Evolutionary conservation across 106 monocot genomes (phyloP), one percentile per base, ranked within the genome.

Genomic region (Dendrobium officinale): DNA sequence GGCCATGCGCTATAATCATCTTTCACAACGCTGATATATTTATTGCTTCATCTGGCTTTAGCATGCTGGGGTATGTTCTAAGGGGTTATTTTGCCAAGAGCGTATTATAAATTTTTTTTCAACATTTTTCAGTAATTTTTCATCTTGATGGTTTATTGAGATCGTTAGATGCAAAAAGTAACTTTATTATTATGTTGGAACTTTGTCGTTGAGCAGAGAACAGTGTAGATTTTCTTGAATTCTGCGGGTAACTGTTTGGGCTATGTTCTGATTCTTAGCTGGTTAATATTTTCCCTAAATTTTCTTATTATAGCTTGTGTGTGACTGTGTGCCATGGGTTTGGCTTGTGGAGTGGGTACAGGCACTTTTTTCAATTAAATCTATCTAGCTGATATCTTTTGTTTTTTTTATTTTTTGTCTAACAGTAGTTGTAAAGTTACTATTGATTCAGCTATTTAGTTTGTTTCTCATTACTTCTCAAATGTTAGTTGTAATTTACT

Each of bases 121-220:
- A 3, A 68, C 13, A 37, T 41, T 73, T 67, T 27, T 27, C 26
- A 67, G 27, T 67, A 67, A 67, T 26, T 24, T 67, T 9, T 67
- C 26, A 2, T 26, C 10, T 27, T 9, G 16, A 5, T 6, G 16
- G 67, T 26, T 18, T 24, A 27, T 9, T 26, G 67, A 67, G 16
- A 9, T 26, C 13, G 3, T 73, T 73, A 41, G 33, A 16, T 16
- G 40, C 11, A 73, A 37, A 42, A 73, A 67, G 13, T 13, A 42
- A 16, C 18, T 73, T 42, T 41, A 73, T 73, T 33, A 40, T 73
- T 67, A 67, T 67, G 67, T 67, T 67, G 67, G 67, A 67, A 67
- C 67, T 0, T 45, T 16, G 15, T 58, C 20, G 15, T 16, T 16
- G 18, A 58, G 18, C 5, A 18, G 18, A 58, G 17, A 58, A 67